Percentiles rank a stretch among this genome's conserved stretches.
Evolutionary conservation across 73 alveolate species (phyloP).

Genomic region (Stentor roeselii): DNA sequence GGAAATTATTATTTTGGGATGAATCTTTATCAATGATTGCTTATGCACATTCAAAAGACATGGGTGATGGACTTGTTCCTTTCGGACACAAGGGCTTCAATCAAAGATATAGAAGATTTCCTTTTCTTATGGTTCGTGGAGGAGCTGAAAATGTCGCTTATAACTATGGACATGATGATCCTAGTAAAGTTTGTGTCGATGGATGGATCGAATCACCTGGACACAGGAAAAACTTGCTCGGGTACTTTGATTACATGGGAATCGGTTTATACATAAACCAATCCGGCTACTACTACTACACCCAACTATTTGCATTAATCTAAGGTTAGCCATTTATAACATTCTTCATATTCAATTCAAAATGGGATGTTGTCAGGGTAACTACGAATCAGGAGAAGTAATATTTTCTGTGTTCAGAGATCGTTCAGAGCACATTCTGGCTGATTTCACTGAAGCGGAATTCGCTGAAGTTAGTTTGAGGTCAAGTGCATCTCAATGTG

Average conservation of each 20-base stretch:
- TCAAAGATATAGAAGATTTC: conserved; percentile 76
- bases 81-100: conserved; percentile 95
- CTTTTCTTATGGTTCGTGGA: conserved; percentile 54
- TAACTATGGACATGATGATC: conserved; percentile 71
- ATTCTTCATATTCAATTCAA: too few species aligned
- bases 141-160: conserved; percentile 94
- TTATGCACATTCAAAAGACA: conserved; percentile 80
- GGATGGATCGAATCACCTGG: conserved; percentile 99
- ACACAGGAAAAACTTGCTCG: conserved; percentile 90
- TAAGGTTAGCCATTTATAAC: too few species aligned
- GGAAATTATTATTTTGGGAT: conserved; percentile 82
- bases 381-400: too few species aligned
- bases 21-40: conserved; percentile 75
- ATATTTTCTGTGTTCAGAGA: too few species aligned
- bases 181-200: conserved; percentile 88
- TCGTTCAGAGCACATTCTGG: too few species aligned
- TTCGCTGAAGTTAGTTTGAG: too few species aligned
- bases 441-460: too few species aligned
- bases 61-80: conserved; percentile 91
- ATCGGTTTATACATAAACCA: conserved; percentile 36
- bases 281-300: conserved; percentile 40
- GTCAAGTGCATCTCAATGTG: too few species aligned
- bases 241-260: conserved; percentile 44
- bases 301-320: conserved; percentile 44
- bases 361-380: too few species aligned